Percentiles rank a stretch among this genome's conserved stretches.
Conservation (phyloP, 2,329 filamentous ascomycete species). For the Colletotrichum shisoi region DNA sequence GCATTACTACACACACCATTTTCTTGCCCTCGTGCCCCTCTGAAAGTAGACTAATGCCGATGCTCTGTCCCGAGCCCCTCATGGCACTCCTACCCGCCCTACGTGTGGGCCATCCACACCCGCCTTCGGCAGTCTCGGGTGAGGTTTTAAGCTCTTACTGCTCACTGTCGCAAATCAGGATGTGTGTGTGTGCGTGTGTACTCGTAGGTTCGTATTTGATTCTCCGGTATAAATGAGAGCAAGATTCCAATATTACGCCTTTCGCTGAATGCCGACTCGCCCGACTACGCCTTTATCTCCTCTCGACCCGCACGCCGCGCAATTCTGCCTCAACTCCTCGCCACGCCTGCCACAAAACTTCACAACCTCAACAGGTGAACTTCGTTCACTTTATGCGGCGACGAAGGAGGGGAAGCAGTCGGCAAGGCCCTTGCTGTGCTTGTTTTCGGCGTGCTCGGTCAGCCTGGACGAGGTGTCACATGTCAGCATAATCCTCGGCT, state of each 20-base stretch:
- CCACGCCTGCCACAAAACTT: conserved; percentile 3
- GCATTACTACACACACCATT: too few species aligned
- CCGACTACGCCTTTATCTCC: conserved; percentile 10
- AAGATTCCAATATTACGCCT: conserved; percentile 38
- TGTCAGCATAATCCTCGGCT: conserved; percentile 24
- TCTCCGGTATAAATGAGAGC: conserved; percentile 32
- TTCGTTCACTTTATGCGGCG: conserved; percentile 33
- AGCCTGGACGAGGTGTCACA: conserved; percentile 55
- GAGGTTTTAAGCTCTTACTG: too few species aligned
- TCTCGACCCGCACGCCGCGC: not conserved
- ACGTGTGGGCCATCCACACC: not conserved
- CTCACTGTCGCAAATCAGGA: not conserved
- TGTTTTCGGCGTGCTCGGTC: conserved; percentile 75
- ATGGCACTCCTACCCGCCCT: not conserved
- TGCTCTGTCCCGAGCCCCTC: not conserved
- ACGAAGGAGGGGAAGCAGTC: conserved; percentile 73
- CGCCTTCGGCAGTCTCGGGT: too few species aligned
- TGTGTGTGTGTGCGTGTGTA: conserved; percentile 11
- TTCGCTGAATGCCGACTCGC: conserved; percentile 34
- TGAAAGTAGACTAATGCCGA: not conserved
- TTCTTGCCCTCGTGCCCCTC: too few species aligned
- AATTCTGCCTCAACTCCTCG: conserved; percentile 5
- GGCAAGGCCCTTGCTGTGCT: conserved; percentile 75
- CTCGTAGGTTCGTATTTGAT: conserved; percentile 26
- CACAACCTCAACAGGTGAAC: too few species aligned